A percentile compares a stretch with the other conserved stretches of the same genome.
Conservation (phyloP, 805 yeast species). For the Saccharomyces paradoxus region DNA sequence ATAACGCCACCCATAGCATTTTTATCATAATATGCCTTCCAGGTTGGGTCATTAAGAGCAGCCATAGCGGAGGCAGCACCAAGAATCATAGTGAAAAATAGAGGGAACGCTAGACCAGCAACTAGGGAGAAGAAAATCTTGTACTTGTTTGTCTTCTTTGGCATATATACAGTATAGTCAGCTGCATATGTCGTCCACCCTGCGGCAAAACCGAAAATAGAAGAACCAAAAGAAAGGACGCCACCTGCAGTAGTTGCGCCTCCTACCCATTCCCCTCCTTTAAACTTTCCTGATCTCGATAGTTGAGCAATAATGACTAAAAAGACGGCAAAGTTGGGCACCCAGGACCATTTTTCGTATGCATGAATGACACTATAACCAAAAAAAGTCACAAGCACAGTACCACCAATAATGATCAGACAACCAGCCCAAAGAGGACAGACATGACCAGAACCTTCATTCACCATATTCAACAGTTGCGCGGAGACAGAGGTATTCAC, state of each 20-base stretch:
- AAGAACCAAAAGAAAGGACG: slow-evolving; percentile 75
- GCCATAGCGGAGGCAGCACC: slow-evolving; percentile 88
- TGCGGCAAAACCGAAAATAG: slow-evolving; percentile 80
- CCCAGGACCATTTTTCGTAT: slow-evolving; percentile 82
- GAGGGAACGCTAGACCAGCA: slow-evolving; percentile 57
- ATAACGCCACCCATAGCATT: slow-evolving; percentile 73
- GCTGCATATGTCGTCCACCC: slow-evolving; percentile 96
- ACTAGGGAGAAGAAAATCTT: slow-evolving; percentile 58
- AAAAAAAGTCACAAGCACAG: slow-evolving; percentile 69
- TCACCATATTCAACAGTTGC: slow-evolving; percentile 69
- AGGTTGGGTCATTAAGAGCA: slow-evolving; percentile 37
- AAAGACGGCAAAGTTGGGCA: slow-evolving; percentile 67
- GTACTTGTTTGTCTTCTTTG: slow-evolving; percentile 47
- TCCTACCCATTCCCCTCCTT: slow-evolving; percentile 39
- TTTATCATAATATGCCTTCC: slow-evolving; percentile 42
- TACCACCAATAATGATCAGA: slow-evolving; percentile 56
- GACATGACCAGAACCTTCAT: slow-evolving; percentile 37
- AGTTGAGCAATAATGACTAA: slow-evolving; percentile 71
- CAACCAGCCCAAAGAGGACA: slow-evolving; percentile 91
- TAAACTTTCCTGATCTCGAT: slow-evolving; percentile 56
- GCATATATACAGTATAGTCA: slow-evolving; percentile 85
- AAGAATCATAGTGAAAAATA: slow-evolving; percentile 60
- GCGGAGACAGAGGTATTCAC: slow-evolving; percentile 87
- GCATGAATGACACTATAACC: slow-evolving; percentile 77
- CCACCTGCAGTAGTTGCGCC: slow-evolving; percentile 68